These are phyloP conservation scores for Phytophthora gonapodyides DNA, from an alignment of 352 stramenopile genomes.

Conservation along the genomic window DNA sequence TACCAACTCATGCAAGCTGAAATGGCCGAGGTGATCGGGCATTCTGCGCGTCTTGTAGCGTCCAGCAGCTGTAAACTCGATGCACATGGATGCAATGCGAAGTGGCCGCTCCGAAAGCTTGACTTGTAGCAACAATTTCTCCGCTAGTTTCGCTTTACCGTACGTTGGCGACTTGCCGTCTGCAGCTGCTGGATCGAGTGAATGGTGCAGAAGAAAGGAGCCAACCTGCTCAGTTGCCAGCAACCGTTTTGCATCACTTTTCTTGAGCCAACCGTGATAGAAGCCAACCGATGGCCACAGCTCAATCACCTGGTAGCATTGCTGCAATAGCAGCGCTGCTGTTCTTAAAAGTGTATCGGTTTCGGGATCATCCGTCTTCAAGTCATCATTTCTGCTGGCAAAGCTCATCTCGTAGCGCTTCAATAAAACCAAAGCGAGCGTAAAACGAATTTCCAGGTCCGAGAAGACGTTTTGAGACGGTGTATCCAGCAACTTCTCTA, in stretches of 20 bases:
- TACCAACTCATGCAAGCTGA: conserved; percentile 57
- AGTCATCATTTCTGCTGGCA: neutral
- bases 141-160: neutral
- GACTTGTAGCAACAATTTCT: conserved; percentile 43
- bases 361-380: conserved; percentile 11
- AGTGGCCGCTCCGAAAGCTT: conserved; percentile 47
- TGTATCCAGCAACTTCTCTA: conserved; percentile 31
- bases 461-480: conserved; percentile 19
- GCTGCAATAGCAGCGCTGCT: conserved; percentile 34
- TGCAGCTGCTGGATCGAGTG: neutral
- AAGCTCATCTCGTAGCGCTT: conserved; percentile 18
- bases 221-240: conserved; percentile 39
- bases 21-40: conserved; percentile 24
- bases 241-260: conserved; percentile 32
- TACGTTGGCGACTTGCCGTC: neutral
- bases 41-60: conserved; percentile 50
- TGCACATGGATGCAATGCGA: conserved; percentile 43
- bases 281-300: conserved; percentile 58
- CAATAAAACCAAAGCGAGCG: conserved; percentile 33
- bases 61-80: conserved; percentile 37
- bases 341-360: conserved; percentile 17
- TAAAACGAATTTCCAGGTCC: conserved; percentile 48
- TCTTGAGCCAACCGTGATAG: conserved; percentile 48
- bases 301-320: conserved; percentile 57
- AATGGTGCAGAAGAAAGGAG: conserved; percentile 52